Evolutionary conservation across 257 asterid genomes (phyloP), one percentile per base, ranked within the genome.

Genomic region (Solanum chilense): DNA sequence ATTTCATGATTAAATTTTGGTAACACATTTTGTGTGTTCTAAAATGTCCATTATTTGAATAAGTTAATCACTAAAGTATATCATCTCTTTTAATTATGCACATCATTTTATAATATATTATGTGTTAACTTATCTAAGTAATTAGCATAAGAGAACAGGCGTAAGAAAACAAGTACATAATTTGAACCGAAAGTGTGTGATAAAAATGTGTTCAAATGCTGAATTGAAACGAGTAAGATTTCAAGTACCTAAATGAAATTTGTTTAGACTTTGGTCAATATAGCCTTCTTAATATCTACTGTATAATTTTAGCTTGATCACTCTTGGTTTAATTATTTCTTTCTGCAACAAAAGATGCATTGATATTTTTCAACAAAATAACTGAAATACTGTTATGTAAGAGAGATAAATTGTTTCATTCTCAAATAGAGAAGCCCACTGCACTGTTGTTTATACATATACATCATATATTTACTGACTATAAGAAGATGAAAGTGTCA

Each of bases 351-450:
- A 60, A 21, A 58, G 21, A 58, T 58, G 27, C 68, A 21, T 52
- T 58, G 68, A 58, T 58, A 20, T 3, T 21, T 58, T 58, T 52
- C 62, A 52, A 52, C 62, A 52, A 71, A 52, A 27, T 73, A 74
- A 31, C 62, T 56, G 33, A 62, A 85, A 86, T 70, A 87, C 93
- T 94, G 95, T 94, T 84, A 94, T 87, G 93, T 86, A 49, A 74
- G 90, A 89, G 91, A 89, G 33, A 86, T 68, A 74, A 89, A 85
- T 90, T 49, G 87, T 73, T 91, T 91, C 89, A 77, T 83, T 89
- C 89, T 87, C 92, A 68, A 45, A 90, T 92, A 88, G 93, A 94
- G 94, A 93, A 64, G 96, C 93, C 60, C 39, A 71, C 84, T 83
- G 56, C 64, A 25, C 14, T 45, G 25, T 78, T 45, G 25, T 44